Conservation (phyloP, 495 filamentous ascomycete genomes). For the Penicillium goetzii region DNA sequence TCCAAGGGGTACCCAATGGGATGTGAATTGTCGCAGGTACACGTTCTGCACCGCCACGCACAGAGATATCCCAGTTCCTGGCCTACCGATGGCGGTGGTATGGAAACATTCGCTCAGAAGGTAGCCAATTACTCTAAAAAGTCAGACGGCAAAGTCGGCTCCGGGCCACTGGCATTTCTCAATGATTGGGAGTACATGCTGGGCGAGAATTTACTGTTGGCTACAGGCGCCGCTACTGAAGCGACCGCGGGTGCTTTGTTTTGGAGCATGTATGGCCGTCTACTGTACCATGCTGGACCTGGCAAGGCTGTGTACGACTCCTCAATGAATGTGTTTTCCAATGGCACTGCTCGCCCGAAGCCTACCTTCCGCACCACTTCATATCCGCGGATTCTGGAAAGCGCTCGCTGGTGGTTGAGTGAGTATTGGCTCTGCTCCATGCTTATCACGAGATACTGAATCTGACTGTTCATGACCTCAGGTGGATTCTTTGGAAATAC, state of each 20-base stretch:
- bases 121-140: constrained; percentile 48
- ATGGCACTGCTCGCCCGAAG: constrained; percentile 49
- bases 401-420: constrained; percentile 37
- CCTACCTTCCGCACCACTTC: constrained; percentile 49
- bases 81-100: constrained; percentile 47
- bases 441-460: background rate
- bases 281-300: constrained; percentile 48
- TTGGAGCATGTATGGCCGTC: constrained; percentile 58
- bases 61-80: constrained; percentile 51
- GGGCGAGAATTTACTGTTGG: constrained; percentile 46
- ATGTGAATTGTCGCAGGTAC: constrained; percentile 57
- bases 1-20: constrained; percentile 53
- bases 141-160: constrained; percentile 35
- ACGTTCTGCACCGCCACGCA: constrained; percentile 56
- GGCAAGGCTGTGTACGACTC: constrained; percentile 48
- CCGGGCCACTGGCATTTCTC: constrained; percentile 53
- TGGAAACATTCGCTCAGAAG: constrained; percentile 51
- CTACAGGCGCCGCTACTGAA: constrained; percentile 54
- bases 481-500: background rate
- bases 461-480: background rate
- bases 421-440: background rate
- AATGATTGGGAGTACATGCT: constrained; percentile 56
- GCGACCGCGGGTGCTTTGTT: constrained; percentile 50
- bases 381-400: constrained; percentile 55
- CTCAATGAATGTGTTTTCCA: constrained; percentile 45